phyloP scores from a whole-genome alignment of 2,329 filamentous ascomycete species.

The Clonostachys rosea region DNA sequence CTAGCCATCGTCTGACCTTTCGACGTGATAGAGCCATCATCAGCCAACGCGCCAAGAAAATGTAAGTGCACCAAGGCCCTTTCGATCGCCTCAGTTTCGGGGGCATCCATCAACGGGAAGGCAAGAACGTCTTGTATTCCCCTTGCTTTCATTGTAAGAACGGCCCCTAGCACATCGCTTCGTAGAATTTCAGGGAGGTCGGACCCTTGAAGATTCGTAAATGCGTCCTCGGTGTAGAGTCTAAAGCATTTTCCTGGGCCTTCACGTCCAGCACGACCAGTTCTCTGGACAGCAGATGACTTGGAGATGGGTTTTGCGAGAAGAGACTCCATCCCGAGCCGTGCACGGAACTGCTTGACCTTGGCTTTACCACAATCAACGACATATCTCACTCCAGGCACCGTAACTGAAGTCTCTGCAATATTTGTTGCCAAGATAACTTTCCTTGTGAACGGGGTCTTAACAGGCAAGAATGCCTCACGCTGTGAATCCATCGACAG shows the following conservation, averaged over 20 bases:
- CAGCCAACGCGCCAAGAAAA: constrained; percentile 69
- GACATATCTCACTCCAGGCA: constrained; percentile 87
- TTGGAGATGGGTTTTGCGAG: constrained; percentile 88
- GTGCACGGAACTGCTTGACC: constrained; percentile 82
- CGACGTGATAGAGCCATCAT: constrained; percentile 68
- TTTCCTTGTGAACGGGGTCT: constrained; percentile 72
- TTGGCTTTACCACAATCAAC: constrained; percentile 94
- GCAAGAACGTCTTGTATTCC: constrained; percentile 75
- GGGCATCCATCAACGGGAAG: constrained; percentile 83
- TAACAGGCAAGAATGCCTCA: constrained; percentile 73
- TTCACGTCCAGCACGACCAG: constrained; percentile 90
- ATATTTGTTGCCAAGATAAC: constrained; percentile 94
- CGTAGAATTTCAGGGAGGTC: constrained; percentile 87
- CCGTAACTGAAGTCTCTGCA: constrained; percentile 96
- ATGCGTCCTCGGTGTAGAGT: constrained; percentile 79
- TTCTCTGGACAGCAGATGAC: constrained; percentile 86
- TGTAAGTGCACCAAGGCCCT: constrained; percentile 79
- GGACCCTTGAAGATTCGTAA: constrained; percentile 62
- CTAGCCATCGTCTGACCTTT: constrained; percentile 73
- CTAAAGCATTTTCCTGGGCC: constrained; percentile 85
- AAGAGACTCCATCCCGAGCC: constrained; percentile 84
- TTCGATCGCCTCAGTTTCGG: constrained; percentile 71
- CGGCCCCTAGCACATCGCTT: constrained; percentile 79
- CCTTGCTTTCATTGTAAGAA: constrained; percentile 90
- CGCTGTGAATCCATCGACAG: constrained; percentile 84